Base-by-base conservation (phyloP, 2,329 filamentous ascomycete genomes). In the Penicillium nordicum region DNA sequence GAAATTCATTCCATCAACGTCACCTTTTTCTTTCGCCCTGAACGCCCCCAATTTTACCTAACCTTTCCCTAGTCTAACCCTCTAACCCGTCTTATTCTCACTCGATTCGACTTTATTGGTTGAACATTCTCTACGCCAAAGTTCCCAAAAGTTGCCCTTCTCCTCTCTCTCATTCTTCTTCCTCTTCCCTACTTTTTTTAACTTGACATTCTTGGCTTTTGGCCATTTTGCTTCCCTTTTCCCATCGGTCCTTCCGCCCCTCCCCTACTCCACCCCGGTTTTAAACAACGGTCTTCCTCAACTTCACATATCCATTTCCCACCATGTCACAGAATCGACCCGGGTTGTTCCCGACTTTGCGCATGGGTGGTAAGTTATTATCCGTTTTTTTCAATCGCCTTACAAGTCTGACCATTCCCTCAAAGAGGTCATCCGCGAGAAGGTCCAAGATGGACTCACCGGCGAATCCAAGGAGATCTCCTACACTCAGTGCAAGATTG, bases 401-500 rank as follows among this genome's bases (percentile, higher is more conserved):
- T 63, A 57, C 23, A 38, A 30, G 55, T 51, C 55, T 51, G 41
- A 52, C 57, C 29, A 49, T 56, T n/a, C 10, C 12, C 10, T 5
- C 6, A 8, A 97, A 97, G 94, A 99, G 83, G 89, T 97, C 64
- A 91, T 99, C 74, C 92, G 92, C 75, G 94, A 99, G 80, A 97
- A 96, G 81, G 94, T 99, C 66, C 94, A 99, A 77, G 94, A 99
- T 82, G 94, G 94, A 74, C 82, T 96, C 65, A 99, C 94, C 14
- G 94, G 94, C 69, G 94, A 99, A 76, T 96, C 92, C 69, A 88
- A 90, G 76, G 94, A 99, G 71, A 86, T 99, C 79, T 91, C 96
- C 75, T 99, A 99, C 78, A 97, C 94, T 55, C 94, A 97, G 75
- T 97, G 93, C 82, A 99, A 99, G 81, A 97, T 99, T 70, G 94